Base-by-base conservation (phyloP, 257 asterid species). In the Lithospermum erythrorhizon region DNA sequence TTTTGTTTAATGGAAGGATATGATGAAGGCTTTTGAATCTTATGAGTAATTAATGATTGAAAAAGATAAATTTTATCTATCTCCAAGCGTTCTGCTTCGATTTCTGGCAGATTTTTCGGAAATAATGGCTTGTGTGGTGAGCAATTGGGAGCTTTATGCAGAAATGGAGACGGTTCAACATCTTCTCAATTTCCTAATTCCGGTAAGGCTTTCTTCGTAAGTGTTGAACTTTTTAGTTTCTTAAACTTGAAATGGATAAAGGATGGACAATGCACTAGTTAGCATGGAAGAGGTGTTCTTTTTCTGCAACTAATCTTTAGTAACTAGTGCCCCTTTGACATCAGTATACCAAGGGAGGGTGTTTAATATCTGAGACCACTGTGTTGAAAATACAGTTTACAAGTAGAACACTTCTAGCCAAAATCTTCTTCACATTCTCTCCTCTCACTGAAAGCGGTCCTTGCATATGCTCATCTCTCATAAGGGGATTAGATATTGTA, bases 81-180 rank as follows among this genome's bases (percentile, higher is more conserved):
- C 16, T 41, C 49, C 17, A 41, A 13, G 15, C 17, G 18, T 41
- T 41, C 17, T 41, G 49, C 17, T 41, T 14, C 4, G 49, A 11
- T 41, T 66, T 72, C 60, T 65, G 63, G 81, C 78, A 91, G 98
- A 30, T 91, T 83, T 76, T 72, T 83, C 61, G 98, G 98, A 52
- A 91, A 91, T 67, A 96, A 91, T 61, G 95, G 78, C 61, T 75
- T 91, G 79, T 91, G 98, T 71, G 98, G 98, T 57, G 67, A 70
- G 78, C 98, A 91, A 83, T 70, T 73, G 29, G 57, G 68, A 56
- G 75, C 69, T 60, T 58, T 67, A 58, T 91, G 98, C 82, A 85
- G 75, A 60, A 78, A 61, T 49, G 68, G 71, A 69, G 95, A 78
- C 53, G 61, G 90, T 63, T 45, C 84, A 18, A 24, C 81, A 25